phyloP scores from a whole-genome alignment of 2,329 filamentous ascomycete species.

The Ceratocystiopsis sp. region DNA sequence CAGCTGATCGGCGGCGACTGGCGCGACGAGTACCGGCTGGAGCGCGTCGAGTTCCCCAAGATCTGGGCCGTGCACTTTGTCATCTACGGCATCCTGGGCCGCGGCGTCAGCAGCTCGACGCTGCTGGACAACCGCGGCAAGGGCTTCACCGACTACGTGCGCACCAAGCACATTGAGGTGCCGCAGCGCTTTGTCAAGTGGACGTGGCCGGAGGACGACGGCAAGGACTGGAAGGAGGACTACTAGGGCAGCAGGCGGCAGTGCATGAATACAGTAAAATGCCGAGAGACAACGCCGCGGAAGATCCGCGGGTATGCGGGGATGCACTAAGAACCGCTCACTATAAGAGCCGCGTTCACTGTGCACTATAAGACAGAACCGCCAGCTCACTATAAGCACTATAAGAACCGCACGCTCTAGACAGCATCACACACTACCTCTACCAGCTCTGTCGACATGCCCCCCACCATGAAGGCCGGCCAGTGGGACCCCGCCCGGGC shows the following conservation, averaged over 20 bases:
- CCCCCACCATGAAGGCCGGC: background rate
- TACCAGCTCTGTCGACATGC: too few species aligned
- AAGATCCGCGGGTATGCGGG: too few species aligned
- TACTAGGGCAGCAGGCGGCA: too few species aligned
- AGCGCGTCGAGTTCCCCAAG: constrained; percentile 27
- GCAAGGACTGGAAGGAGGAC: background rate
- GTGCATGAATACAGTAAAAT: too few species aligned
- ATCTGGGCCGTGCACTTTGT: constrained; percentile 30
- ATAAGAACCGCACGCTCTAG: too few species aligned
- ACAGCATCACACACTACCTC: too few species aligned
- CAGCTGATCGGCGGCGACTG: constrained; percentile 19
- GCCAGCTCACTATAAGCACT: too few species aligned
- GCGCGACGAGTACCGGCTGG: constrained; percentile 22
- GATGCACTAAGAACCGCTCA: too few species aligned
- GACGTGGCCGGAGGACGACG: constrained; percentile 3
- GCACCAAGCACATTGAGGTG: constrained; percentile 23
- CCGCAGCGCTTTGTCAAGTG: constrained; percentile 12
- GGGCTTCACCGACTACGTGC: constrained; percentile 25
- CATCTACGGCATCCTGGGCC: constrained; percentile 26
- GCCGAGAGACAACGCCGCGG: too few species aligned
- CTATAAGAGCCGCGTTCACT: too few species aligned
- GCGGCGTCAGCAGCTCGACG: constrained; percentile 28
- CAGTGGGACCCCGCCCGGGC: too few species aligned
- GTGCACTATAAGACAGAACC: too few species aligned
- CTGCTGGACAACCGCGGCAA: constrained; percentile 33